Evolutionary conservation across 441 rosid species (phyloP).

Genomic region (Metrosideros polymorpha): DNA sequence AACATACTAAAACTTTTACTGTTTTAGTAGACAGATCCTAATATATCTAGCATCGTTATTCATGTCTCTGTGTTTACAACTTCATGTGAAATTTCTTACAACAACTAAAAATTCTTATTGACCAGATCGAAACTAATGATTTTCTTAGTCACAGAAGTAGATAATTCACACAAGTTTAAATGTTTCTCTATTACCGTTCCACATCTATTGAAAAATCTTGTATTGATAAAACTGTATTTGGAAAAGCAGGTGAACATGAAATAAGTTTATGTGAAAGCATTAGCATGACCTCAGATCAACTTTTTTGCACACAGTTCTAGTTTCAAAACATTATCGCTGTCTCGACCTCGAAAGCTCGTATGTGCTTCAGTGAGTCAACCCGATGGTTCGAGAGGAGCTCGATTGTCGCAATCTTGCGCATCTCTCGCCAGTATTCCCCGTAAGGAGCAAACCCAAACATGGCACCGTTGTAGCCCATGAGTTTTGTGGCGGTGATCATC

Average conservation of each 20-base stretch:
- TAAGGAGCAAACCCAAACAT: constrained; percentile 15
- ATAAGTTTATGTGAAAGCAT: too few relatives aligned
- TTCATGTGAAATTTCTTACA: not conserved
- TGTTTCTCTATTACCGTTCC: not conserved
- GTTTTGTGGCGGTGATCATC: constrained; percentile 4
- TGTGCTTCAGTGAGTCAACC: constrained; percentile 7
- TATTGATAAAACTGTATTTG: not conserved
- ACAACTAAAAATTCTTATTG: not conserved
- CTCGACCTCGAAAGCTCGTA: constrained; percentile 2
- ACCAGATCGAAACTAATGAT: not conserved
- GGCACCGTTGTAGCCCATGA: constrained; percentile 9
- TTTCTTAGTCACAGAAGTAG: not conserved
- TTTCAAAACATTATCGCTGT: not conserved
- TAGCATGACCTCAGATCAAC: not conserved
- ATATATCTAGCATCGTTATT: too few relatives aligned
- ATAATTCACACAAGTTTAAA: not conserved
- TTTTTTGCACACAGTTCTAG: not conserved
- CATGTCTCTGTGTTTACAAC: not conserved
- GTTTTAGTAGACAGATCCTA: too few relatives aligned
- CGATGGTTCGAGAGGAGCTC: constrained; percentile 11
- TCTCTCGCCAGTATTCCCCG: constrained; percentile 17
- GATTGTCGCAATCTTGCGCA: constrained; percentile 1
- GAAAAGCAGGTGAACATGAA: not conserved
- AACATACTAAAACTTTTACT: not conserved
- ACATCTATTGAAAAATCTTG: not conserved